Evolutionary conservation across 2,329 filamentous ascomycete species (phyloP).

Genomic region (Arachnopeziza araneosa): DNA sequence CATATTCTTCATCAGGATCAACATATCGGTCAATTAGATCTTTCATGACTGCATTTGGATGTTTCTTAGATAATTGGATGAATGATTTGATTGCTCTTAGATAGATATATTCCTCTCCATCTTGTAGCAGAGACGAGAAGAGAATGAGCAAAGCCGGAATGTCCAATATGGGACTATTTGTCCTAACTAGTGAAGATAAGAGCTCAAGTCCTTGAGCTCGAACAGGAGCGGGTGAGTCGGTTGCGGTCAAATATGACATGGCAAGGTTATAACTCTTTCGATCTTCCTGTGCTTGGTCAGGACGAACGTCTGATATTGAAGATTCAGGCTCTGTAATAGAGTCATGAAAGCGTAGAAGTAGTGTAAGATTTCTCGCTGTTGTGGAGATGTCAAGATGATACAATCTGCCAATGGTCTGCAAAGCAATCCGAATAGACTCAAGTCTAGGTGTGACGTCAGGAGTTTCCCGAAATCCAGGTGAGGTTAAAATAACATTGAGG

Average conservation of each 20-base stretch:
- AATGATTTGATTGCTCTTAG: constrained; percentile 62
- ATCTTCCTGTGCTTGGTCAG: constrained; percentile 48
- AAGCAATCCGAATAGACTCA: constrained; percentile 41
- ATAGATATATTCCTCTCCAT: constrained; percentile 67
- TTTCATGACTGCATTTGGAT: constrained; percentile 55
- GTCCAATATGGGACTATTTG: constrained; percentile 55
- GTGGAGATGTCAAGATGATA: constrained; percentile 39
- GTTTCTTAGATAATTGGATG: constrained; percentile 50
- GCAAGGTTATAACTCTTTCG: constrained; percentile 57
- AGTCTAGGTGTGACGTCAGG: constrained; percentile 37
- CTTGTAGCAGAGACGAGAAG: constrained; percentile 57
- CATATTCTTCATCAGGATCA: constrained; percentile 52
- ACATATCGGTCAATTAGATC: constrained; percentile 64
- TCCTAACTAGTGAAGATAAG: constrained; percentile 50
- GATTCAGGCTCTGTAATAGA: constrained; percentile 40
- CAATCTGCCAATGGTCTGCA: constrained; percentile 38
- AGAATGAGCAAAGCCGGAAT: constrained; percentile 60
- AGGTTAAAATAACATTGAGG: constrained; percentile 54
- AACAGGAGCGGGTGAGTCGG: constrained; percentile 61
- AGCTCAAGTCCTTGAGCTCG: constrained; percentile 59
- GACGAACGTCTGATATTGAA: constrained; percentile 25
- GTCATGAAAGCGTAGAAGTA: constrained; percentile 52
- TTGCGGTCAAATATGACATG: constrained; percentile 56
- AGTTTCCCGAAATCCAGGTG: constrained; percentile 48
- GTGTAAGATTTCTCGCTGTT: constrained; percentile 50